Conservation (phyloP, 2,329 filamentous ascomycete species). For the Chaetomiaceae sp. region DNA sequence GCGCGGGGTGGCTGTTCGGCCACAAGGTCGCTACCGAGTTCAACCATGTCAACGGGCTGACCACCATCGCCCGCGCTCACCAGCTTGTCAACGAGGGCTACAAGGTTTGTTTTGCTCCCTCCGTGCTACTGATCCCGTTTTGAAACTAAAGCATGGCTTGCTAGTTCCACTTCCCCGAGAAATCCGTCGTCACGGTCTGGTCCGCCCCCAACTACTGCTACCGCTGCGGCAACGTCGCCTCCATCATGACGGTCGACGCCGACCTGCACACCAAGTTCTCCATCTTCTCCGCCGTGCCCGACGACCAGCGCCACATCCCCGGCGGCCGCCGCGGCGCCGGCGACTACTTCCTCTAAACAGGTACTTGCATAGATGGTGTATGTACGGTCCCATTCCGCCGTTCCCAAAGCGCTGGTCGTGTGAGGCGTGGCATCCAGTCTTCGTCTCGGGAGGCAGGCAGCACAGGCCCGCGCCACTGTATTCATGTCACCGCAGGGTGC, state of each 20-base stretch:
- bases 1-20: constrained; percentile 96
- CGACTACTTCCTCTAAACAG: constrained; percentile 68
- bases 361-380: no score
- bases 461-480: no score
- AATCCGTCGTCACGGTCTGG: constrained; percentile 97
- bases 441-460: no score
- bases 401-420: neutral
- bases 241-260: constrained; percentile 86
- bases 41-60: constrained; percentile 92
- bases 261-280: constrained; percentile 86
- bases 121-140: neutral
- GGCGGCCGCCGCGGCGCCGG: constrained; percentile 61
- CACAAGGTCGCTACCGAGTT: constrained; percentile 98
- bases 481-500: neutral
- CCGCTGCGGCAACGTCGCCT: constrained; percentile 91
- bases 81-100: constrained; percentile 98
- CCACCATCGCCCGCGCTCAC: constrained; percentile 92
- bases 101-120: constrained; percentile 56
- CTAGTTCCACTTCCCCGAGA: constrained; percentile 87
- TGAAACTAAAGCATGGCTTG: neutral
- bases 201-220: constrained; percentile 96
- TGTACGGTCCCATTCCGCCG: neutral
- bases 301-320: constrained; percentile 74
- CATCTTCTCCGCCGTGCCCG: constrained; percentile 85
- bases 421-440: no score